phyloP scores from a whole-genome alignment of 225 moss, liverwort and hornwort genomes.

The Sphagnum tenellum region DNA sequence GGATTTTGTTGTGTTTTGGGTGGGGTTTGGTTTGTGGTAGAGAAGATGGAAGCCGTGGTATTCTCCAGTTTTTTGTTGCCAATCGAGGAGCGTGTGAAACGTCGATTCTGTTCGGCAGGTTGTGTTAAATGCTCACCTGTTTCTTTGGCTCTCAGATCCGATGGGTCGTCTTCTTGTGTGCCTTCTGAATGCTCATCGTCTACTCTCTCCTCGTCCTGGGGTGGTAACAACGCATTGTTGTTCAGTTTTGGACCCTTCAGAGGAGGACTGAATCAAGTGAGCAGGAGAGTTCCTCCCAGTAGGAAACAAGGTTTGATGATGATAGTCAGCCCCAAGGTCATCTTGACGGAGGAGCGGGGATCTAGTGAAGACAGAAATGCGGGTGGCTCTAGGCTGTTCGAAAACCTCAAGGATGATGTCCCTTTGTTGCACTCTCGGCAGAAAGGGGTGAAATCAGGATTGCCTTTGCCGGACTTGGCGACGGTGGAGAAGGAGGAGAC shows the following conservation, averaged over 20 bases:
- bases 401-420: slow-evolving; percentile 28
- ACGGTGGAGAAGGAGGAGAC: background rate
- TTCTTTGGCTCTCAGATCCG: slow-evolving; percentile 39
- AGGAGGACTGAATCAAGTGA: background rate
- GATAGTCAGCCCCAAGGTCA: slow-evolving; percentile 4
- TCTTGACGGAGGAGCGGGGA: slow-evolving; percentile 52
- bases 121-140: slow-evolving; percentile 57
- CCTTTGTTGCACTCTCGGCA: slow-evolving; percentile 27
- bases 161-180: slow-evolving; percentile 23
- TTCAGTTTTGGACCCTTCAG: slow-evolving; percentile 2
- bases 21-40: no score
- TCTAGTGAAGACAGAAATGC: slow-evolving; percentile 9
- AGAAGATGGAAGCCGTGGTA: slow-evolving; percentile 6
- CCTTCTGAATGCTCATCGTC: slow-evolving; percentile 50
- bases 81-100: slow-evolving; percentile 6
- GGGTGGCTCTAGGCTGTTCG: slow-evolving; percentile 19
- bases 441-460: slow-evolving; percentile 14
- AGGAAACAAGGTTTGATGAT: no score
- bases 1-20: no score
- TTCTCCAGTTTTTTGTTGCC: slow-evolving; percentile 2
- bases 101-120: slow-evolving; percentile 29
- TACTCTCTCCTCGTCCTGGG: slow-evolving; percentile 12
- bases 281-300: background rate
- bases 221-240: slow-evolving; percentile 7
- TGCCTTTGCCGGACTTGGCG: background rate